Base-by-base conservation (phyloP, 306 rosid genomes). In the Casuarina glauca region DNA sequence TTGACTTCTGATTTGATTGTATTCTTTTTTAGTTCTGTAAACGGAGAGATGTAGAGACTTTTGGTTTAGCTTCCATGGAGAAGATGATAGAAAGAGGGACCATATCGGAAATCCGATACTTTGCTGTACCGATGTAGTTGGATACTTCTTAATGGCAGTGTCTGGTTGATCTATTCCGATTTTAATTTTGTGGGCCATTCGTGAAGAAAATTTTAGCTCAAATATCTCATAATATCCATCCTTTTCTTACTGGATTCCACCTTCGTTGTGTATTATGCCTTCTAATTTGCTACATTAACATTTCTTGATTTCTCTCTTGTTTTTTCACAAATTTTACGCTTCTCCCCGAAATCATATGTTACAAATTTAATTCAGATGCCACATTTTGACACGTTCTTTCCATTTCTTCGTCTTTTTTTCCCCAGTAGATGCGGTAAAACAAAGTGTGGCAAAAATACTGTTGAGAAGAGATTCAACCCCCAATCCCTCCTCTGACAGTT, bases 61-160 rank as follows among this genome's bases (percentile, higher is more conserved):
- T 43, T 51, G 72, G 67, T 57, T 54, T 77, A 63, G 78, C 74
- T 82, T 76, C 64, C 79, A 70, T 39, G 52, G 9, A 9, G 50
- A 20, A 63, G 58, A 38, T 53, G 58, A 53, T 26, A 44, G 3
- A 54, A 4, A 72, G 68, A 0, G 72, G 61, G 69, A 70, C 58
- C 48, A 68, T 45, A 66, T 13, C 43, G 75, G 68, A 52, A 4
- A 2, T 9, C 7, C 8, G 9, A 45, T 26, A 26, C 32, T 26
- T 26, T 26, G 32, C 49, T 46, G 2, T 46, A 8, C 50, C 11
- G 51, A 17, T 53, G 71, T 81, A 69, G 83, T 81, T 76, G 86
- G 83, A 72, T 76, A 82, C 72, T 82, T 86, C 64, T 76, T 74
- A 51, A 52, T 85, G 80, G 71, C 78, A 69, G 54, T 77, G 48